Evolutionary conservation across 2,329 filamentous ascomycete species (phyloP).

Genomic region (Rutstroemia sydowiana): DNA sequence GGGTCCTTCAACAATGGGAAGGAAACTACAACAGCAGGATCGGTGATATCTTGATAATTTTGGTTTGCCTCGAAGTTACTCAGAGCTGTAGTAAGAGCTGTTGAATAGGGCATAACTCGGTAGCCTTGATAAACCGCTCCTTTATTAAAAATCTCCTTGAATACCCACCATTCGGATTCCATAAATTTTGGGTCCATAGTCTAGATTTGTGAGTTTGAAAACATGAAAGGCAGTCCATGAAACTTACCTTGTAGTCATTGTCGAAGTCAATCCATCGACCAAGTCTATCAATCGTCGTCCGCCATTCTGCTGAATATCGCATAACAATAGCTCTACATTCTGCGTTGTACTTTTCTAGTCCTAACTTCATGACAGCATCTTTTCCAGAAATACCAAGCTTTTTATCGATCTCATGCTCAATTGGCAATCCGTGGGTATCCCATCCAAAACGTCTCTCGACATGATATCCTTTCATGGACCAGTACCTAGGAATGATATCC

Average conservation of each 20-base stretch:
- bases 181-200: slow-evolving; percentile 95
- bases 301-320: slow-evolving; percentile 82
- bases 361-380: slow-evolving; percentile 78
- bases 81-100: slow-evolving; percentile 77
- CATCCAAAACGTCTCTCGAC: slow-evolving; percentile 90
- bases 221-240: background rate
- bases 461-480: slow-evolving; percentile 94
- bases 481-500: slow-evolving; percentile 92
- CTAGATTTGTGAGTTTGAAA: slow-evolving; percentile 33
- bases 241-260: slow-evolving; percentile 79
- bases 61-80: slow-evolving; percentile 93
- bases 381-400: slow-evolving; percentile 83
- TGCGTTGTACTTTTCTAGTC: slow-evolving; percentile 82
- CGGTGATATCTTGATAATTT: slow-evolving; percentile 89
- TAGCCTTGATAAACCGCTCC: slow-evolving; percentile 83
- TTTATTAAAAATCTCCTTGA: slow-evolving; percentile 88
- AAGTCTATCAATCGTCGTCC: slow-evolving; percentile 76
- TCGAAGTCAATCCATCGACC: slow-evolving; percentile 98
- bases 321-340: slow-evolving; percentile 92
- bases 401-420: slow-evolving; percentile 97
- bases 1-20: slow-evolving; percentile 78
- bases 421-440: slow-evolving; percentile 91
- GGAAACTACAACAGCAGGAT: slow-evolving; percentile 80
- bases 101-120: slow-evolving; percentile 92
- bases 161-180: slow-evolving; percentile 96